A percentile compares a stretch with the other conserved stretches of the same genome.
These are phyloP conservation scores for Artemisia argyi DNA, from an alignment of 129 eudicot genomes.

Conservation along the genomic window DNA sequence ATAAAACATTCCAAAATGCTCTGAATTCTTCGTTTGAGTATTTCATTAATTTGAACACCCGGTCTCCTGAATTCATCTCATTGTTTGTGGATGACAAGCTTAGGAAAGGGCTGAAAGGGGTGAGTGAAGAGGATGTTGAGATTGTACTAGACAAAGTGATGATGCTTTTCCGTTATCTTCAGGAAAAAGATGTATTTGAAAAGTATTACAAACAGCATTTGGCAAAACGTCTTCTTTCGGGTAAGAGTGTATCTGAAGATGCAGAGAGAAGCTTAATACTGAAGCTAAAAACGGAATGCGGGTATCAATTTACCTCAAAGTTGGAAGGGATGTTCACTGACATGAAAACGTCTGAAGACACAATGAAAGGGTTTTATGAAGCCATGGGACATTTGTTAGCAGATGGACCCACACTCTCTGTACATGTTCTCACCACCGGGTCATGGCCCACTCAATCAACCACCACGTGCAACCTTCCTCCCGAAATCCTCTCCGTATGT, in stretches of 20 bases:
- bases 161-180: slow-evolving; percentile 50
- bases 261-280: slow-evolving; percentile 45
- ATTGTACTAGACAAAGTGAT: slow-evolving; percentile 48
- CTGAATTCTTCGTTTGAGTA: slow-evolving; percentile 49
- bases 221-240: slow-evolving; percentile 46
- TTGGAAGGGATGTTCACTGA: slow-evolving; percentile 58
- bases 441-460: too few relatives aligned
- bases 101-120: slow-evolving; percentile 49
- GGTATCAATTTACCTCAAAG: slow-evolving; percentile 52
- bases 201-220: slow-evolving; percentile 49
- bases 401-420: too few relatives aligned
- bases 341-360: too few relatives aligned
- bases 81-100: slow-evolving; percentile 57
- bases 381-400: too few relatives aligned
- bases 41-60: slow-evolving; percentile 50
- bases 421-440: too few relatives aligned
- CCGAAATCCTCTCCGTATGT: too few relatives aligned
- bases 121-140: slow-evolving; percentile 48
- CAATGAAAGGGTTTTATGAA: too few relatives aligned
- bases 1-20: too few relatives aligned
- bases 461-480: too few relatives aligned
- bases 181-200: slow-evolving; percentile 53
- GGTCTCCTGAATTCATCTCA: slow-evolving; percentile 54
- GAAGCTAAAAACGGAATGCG: slow-evolving; percentile 49
- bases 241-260: slow-evolving; percentile 48